Base-by-base conservation (phyloP, 495 filamentous ascomycete genomes). In the Podospora appendiculata region DNA sequence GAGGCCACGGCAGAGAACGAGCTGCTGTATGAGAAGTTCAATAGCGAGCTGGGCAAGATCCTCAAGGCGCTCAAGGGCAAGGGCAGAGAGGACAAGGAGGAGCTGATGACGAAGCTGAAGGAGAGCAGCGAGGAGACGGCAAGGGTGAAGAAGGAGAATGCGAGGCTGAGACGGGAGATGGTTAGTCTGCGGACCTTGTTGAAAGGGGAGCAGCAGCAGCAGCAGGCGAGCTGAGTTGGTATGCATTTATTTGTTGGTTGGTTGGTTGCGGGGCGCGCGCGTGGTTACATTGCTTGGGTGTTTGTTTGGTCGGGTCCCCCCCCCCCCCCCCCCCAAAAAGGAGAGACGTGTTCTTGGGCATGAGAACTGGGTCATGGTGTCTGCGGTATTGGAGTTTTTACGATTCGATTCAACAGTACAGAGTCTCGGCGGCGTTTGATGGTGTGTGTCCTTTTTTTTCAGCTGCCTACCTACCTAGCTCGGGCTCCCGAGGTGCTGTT, bases 1-100 rank as follows among this genome's bases (percentile, higher is more conserved):
- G 87, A 95, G 59, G 81, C 84, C 14, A 92, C 83, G 61, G 88
- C 88, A 0, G 93, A 97, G 73, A 98, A 96, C 57, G 92, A 96
- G 68, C 81, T 93, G 45, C 75, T 96, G 39, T 96, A 96, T 65
- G 88, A 91, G 57, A 87, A 85, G 56, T 96, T 96, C 73, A 96
- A 96, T 58, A 78, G 81, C 19, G 93, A 98, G 64, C 70, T 98
- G 44, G 87, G 79, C 48, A 90, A 88, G 73, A 85, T 96, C 49
- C 75, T 88, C 16, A 85, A 80, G 60, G 86, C 83, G 8, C 77
- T 93, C 35, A 80, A 75, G 66, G 73, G 74, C 13, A 86, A 85
- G 60, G 77, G 78, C 6, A 75, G 17, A 56, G 85, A 83, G 48
- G 71, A 72, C 4, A 70, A 84, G 52, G 86, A 87, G 50, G 89